Evolutionary conservation across 352 stramenopile genomes (phyloP).

Genomic region (Globisporangium splendens): DNA sequence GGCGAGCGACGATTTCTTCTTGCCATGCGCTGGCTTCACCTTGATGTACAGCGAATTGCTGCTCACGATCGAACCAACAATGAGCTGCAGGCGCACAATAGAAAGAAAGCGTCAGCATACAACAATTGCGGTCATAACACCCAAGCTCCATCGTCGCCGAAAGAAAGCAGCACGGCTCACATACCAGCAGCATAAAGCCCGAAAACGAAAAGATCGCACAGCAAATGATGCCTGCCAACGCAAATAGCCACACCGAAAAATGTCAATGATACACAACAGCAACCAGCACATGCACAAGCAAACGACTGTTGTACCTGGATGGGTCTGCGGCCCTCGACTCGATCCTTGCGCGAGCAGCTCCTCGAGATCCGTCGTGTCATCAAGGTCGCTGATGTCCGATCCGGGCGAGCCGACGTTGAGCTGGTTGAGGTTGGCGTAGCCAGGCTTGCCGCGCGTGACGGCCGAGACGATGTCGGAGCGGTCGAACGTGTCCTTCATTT

Average conservation of each 20-base stretch:
- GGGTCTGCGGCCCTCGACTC: constrained; percentile 66
- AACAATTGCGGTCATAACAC: neutral
- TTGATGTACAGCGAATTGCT: constrained; percentile 89
- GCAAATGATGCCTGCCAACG: constrained; percentile 54
- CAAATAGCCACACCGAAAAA: neutral
- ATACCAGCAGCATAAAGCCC: constrained; percentile 69
- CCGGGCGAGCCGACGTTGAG: constrained; percentile 73
- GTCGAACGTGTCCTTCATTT: constrained; percentile 77
- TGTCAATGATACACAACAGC: neutral
- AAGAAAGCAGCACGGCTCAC: neutral
- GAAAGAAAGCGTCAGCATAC: neutral
- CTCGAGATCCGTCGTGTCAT: constrained; percentile 76
- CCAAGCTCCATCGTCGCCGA: neutral
- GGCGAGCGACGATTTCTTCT: constrained; percentile 80
- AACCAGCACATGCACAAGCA: neutral
- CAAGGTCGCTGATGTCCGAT: constrained; percentile 74
- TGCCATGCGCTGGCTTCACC: constrained; percentile 67
- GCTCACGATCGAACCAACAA: constrained; percentile 81
- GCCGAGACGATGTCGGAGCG: constrained; percentile 60
- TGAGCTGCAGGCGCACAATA: constrained; percentile 35
- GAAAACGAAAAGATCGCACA: constrained; percentile 75
- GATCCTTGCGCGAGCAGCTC: constrained; percentile 73
- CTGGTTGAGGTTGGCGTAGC: constrained; percentile 82
- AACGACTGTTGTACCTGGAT: constrained; percentile 34
- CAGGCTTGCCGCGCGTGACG: constrained; percentile 64